Conservation (phyloP, 2,329 filamentous ascomycete species). For the Hymenoscyphus linearis region DNA sequence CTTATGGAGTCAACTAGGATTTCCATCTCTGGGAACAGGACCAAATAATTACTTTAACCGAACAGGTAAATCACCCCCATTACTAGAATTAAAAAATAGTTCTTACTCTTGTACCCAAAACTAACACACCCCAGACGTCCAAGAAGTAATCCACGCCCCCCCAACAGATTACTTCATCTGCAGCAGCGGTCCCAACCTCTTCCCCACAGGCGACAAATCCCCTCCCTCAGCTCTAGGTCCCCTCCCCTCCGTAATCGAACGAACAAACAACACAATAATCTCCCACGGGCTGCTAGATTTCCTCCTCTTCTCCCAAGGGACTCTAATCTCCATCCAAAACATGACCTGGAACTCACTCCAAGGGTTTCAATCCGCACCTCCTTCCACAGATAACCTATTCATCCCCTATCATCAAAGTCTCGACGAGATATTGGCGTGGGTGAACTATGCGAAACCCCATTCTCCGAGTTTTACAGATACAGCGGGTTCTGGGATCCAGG, state of each 20-base stretch:
- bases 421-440: conserved; percentile 40
- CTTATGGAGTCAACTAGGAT: conserved; percentile 27
- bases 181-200: conserved; percentile 40
- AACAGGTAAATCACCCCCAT: conserved; percentile 19
- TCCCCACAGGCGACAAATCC: conserved; percentile 42
- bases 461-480: conserved; percentile 21
- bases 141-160: conserved; percentile 54
- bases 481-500: conserved; percentile 33
- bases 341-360: conserved; percentile 65
- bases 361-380: conserved; percentile 47
- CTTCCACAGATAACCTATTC: conserved; percentile 21
- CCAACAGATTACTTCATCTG: conserved; percentile 48
- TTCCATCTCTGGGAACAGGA: conserved; percentile 46
- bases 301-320: conserved; percentile 58
- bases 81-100: not conserved
- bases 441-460: conserved; percentile 15
- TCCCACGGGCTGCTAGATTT: conserved; percentile 58
- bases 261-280: conserved; percentile 54
- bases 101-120: not conserved
- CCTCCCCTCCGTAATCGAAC: conserved; percentile 56
- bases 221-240: conserved; percentile 44
- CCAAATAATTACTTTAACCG: conserved; percentile 58
- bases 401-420: conserved; percentile 41
- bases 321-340: conserved; percentile 61
- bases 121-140: conserved; percentile 42